Evolutionary conservation across 257 asterid species (phyloP).

Genomic region (Lycium barbarum): DNA sequence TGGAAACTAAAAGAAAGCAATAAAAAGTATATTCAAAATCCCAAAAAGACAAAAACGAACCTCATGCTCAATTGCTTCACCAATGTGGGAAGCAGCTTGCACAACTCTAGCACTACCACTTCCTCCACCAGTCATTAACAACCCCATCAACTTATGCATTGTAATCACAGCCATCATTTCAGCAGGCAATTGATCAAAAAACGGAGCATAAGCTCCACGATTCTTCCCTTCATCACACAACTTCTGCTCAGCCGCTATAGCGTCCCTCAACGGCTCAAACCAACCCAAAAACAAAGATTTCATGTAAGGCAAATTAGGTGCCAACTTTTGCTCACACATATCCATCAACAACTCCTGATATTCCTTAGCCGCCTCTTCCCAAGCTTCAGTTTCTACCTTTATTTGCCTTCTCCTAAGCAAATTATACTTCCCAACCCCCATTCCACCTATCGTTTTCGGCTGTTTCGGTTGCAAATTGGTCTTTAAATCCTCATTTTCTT

Average conservation of each 20-base stretch:
- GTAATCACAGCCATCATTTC: slow-evolving; percentile 97
- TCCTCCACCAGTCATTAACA: slow-evolving; percentile 88
- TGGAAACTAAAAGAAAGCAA: neutral
- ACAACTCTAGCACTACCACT: slow-evolving; percentile 77
- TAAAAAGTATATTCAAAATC: neutral
- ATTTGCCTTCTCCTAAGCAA: slow-evolving; percentile 77
- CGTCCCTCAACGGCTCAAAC: slow-evolving; percentile 93
- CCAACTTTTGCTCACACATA: slow-evolving; percentile 95
- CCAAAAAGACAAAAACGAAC: slow-evolving; percentile 43
- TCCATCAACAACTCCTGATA: slow-evolving; percentile 81
- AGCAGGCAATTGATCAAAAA: slow-evolving; percentile 78
- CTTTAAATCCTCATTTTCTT: slow-evolving; percentile 42
- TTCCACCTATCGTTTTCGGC: slow-evolving; percentile 61
- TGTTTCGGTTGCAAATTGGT: slow-evolving; percentile 44
- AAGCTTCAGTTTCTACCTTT: slow-evolving; percentile 86
- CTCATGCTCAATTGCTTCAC: slow-evolving; percentile 97
- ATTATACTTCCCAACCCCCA: slow-evolving; percentile 71
- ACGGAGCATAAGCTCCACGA: slow-evolving; percentile 59
- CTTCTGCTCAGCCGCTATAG: slow-evolving; percentile 82
- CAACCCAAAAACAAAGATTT: slow-evolving; percentile 91
- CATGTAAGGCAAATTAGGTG: slow-evolving; percentile 91
- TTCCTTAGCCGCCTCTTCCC: slow-evolving; percentile 90
- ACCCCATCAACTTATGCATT: slow-evolving; percentile 90
- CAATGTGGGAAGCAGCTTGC: slow-evolving; percentile 76
- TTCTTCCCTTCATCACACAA: slow-evolving; percentile 61